Conservation (phyloP, 83 land plant genomes). For the Thuja plicata region DNA sequence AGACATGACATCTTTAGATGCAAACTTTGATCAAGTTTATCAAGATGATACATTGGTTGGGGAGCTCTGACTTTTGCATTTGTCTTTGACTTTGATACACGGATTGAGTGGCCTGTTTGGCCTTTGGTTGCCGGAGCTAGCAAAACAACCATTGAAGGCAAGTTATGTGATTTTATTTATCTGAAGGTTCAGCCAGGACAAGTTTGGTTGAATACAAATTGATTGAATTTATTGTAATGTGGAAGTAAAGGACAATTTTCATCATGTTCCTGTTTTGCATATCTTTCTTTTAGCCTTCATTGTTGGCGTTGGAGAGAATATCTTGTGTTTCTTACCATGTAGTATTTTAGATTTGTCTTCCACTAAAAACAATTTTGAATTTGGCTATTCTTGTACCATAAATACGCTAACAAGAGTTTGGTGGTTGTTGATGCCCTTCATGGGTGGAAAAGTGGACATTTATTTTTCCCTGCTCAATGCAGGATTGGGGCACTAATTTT, state of each 20-base stretch:
- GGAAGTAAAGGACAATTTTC: neutral
- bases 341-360: neutral
- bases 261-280: neutral
- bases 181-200: neutral
- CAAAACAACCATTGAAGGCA: neutral
- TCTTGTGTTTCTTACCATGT: neutral
- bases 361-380: neutral
- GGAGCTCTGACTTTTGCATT: neutral
- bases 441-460: slow-evolving; percentile 1
- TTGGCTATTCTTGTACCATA: neutral
- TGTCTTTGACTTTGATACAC: neutral
- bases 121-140: neutral
- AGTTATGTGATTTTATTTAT: neutral
- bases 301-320: neutral
- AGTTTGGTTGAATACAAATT: neutral
- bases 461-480: neutral
- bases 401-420: neutral
- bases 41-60: slow-evolving; percentile 3
- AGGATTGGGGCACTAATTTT: neutral
- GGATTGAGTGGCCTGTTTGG: neutral
- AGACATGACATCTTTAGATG: neutral
- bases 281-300: neutral
- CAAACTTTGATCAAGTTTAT: slow-evolving; percentile 1
- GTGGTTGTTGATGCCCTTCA: neutral
- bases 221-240: neutral